phyloP scores from a whole-genome alignment of 2,329 filamentous ascomycete genomes.

The Ascochyta viciae-villosae region DNA sequence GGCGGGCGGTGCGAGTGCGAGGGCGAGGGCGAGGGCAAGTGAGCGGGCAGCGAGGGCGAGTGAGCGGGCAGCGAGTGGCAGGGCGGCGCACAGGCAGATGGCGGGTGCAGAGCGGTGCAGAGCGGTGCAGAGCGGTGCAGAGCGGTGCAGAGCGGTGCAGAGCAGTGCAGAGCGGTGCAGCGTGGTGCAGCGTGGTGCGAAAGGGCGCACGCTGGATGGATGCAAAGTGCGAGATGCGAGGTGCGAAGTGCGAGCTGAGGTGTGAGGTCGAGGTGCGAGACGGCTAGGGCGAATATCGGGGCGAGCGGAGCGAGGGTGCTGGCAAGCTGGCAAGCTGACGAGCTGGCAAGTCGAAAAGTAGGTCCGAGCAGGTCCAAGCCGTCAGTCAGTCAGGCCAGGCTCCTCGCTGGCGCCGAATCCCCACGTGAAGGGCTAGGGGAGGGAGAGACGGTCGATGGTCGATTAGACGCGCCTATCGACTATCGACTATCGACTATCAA shows the following conservation, averaged over 20 bases:
- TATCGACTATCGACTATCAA: conserved; percentile 20
- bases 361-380: neutral
- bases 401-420: conserved; percentile 32
- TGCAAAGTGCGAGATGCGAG: neutral
- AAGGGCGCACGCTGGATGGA: conserved; percentile 6
- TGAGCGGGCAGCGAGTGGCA: neutral
- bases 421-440: conserved; percentile 35
- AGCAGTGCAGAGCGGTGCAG: no score
- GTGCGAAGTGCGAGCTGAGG: no score
- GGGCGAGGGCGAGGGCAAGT: conserved; percentile 2
- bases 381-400: conserved; percentile 7
- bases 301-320: conserved; percentile 12
- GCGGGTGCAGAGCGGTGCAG: no score
- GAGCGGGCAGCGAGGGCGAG: neutral
- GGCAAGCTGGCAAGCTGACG: neutral
- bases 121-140: no score
- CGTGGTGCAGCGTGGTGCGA: no score
- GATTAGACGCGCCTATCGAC: neutral
- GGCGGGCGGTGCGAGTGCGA: conserved; percentile 19
- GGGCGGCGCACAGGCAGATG: neutral
- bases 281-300: conserved; percentile 6
- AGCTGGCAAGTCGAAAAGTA: conserved; percentile 1
- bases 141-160: no score
- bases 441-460: no score
- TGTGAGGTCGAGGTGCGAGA: no score